Conservation (phyloP, 1,284 basidiomycete species). For the Austropuccinia psidii region DNA sequence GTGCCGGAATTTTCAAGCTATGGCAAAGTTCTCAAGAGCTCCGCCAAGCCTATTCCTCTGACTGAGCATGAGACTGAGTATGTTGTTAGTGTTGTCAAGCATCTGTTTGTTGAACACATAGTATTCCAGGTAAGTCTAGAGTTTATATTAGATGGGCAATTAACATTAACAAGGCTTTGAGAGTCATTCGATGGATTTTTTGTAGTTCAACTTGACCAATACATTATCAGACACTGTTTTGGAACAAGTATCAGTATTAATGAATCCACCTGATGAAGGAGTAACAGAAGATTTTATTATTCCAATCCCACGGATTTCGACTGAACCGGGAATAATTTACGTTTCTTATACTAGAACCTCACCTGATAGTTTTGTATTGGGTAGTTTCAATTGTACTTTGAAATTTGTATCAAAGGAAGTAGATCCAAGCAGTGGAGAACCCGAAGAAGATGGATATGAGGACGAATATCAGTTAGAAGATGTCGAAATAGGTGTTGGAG, state of each 20-base stretch:
- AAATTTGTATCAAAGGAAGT: slow-evolving; percentile 97
- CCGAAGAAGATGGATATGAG: slow-evolving; percentile 95
- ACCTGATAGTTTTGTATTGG: slow-evolving; percentile 68
- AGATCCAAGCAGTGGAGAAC: slow-evolving; percentile 90
- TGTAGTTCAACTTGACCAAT: slow-evolving; percentile 36
- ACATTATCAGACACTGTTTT: slow-evolving; percentile 97
- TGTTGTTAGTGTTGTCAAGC: slow-evolving; percentile 92
- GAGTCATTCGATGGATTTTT: neutral
- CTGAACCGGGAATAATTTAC: slow-evolving; percentile 73
- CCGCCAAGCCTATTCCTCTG: slow-evolving; percentile 67
- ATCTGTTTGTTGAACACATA: slow-evolving; percentile 88
- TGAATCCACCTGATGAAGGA: slow-evolving; percentile 70
- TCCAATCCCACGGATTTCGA: slow-evolving; percentile 48
- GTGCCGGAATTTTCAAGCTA: slow-evolving; percentile 80
- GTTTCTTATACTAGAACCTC: slow-evolving; percentile 82
- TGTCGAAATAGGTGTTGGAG: slow-evolving; percentile 85
- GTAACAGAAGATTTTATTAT: slow-evolving; percentile 94
- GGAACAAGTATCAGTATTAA: slow-evolving; percentile 89
- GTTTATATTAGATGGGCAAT: neutral
- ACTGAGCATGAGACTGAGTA: slow-evolving; percentile 99
- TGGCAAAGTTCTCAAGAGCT: slow-evolving; percentile 81
- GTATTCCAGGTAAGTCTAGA: slow-evolving; percentile 73
- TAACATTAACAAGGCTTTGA: neutral
- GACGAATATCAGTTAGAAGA: slow-evolving; percentile 98
- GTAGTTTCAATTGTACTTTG: slow-evolving; percentile 85